Evolutionary conservation across 352 stramenopile species (phyloP), one percentile per base, ranked within the genome.

Genomic region (Phytophthora litchii): DNA sequence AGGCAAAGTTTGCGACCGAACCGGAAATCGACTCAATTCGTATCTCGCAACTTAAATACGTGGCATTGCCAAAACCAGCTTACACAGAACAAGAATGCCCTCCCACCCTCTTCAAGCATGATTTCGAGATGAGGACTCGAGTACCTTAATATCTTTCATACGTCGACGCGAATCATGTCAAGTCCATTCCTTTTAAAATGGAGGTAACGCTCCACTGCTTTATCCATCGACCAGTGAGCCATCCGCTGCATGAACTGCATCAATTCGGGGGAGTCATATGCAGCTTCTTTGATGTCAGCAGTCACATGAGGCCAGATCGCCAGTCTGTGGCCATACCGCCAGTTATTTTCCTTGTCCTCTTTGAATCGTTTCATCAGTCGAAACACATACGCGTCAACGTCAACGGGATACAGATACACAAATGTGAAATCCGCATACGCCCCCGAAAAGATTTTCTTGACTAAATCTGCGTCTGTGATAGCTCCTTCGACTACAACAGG

Each of bases 351-450:
- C 21, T 59, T 64, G 2, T 59, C 40, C 12, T 53, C 7, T 20
- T 53, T 47, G 31, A 64, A 64, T 7, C 38, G 55, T 32, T 40
- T 64, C 55, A 52, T 52, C 46, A 64, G 37, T 11, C 55, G 29
- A 34, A 13, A 10, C 37, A 43, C 55, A 31, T 64, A 57, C 34
- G 32, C 37, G 3, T 52, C 38, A 12, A 27, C 37, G 32, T 57
- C 45, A n/a, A 57, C 40, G 0, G 55, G 55, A 21, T 46, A 46
- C 20, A 64, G 13, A 41, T 64, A 64, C 40, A 64, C 55, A 4
- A 63, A 64, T 27, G 35, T 55, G 38, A 64, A 64, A 2, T 31
- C 37, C 10, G 27, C 19, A 21, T 63, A 63, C 4, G 8, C 14
- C 16, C 45, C 55, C 2, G 55, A 45, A 16, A 64, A 64, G 19